Evolutionary conservation across 805 yeast species (phyloP), one percentile per base, ranked within the genome.

Genomic region (Ogataea ramenticola): DNA sequence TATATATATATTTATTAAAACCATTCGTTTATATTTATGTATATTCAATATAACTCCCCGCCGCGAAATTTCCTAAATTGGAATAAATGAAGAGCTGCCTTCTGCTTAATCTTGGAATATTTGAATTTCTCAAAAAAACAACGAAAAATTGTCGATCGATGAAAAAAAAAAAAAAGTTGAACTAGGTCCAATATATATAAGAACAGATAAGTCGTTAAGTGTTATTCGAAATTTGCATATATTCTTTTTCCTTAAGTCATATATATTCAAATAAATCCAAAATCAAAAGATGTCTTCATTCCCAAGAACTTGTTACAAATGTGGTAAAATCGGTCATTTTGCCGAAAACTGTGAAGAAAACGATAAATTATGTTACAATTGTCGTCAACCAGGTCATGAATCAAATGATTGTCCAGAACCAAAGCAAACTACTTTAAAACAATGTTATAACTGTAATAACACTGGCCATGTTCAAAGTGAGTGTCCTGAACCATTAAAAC

Each of bases 371-470:
- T 87, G 96, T 70, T 87, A 88, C 84, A 87, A 88, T 80, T 87
- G 96, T 69, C 86, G 82, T 63, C 75, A 82, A 66, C 83, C 95
- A 48, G 93, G 93, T 51, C 96, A 87, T 67, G 90, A 86, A 67
- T 86, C 93, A 43, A 76, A 79, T 55, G 95, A 85, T 51, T 89
- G 97, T 68, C 84, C 93, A 38, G 80, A 81, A 61, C 95, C 96
- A 62, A 86, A 82, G 67, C 89, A 88, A 66, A 77, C 85, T 53
- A 79, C 80, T 55, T 79, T 79, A 65, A 89, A 89, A 68, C 89
- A 89, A 66, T 89, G 97, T 68, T 89, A 85, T 82, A 84, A 84
- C 66, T 89, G 97, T 70, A 93, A 93, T 58, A 86, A 83, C 64
- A 75, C 83, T 46, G 96, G 96, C 45, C 97, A 89, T 61, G 81